Evolutionary conservation across 768 basidiomycete genomes (phyloP).

Genomic region (Mycena polygramma): DNA sequence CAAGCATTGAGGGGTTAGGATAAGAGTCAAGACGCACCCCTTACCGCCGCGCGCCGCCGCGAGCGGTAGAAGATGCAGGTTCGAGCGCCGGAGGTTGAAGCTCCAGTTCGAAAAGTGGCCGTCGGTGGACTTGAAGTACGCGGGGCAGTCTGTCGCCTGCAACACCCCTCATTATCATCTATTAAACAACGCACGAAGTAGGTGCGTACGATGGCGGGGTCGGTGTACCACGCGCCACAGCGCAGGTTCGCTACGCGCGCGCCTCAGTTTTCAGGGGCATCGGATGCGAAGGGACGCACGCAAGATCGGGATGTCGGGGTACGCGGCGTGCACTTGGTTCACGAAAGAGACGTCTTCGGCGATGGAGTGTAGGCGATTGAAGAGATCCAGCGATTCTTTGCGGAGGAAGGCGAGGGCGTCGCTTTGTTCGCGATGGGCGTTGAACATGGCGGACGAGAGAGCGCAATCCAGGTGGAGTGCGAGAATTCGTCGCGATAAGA

Average conservation of each 20-base stretch:
- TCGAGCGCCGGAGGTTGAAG: conserved; percentile 87
- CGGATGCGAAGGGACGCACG: conserved; percentile 50
- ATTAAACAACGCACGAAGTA: neutral
- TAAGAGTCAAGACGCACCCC: conserved; percentile 60
- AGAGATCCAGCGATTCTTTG: conserved; percentile 81
- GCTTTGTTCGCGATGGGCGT: conserved; percentile 18
- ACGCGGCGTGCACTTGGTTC: conserved; percentile 60
- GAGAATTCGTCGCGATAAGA: too few relatives aligned
- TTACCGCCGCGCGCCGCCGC: conserved; percentile 61
- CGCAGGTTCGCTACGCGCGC: conserved; percentile 81
- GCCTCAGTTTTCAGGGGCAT: too few relatives aligned
- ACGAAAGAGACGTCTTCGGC: conserved; percentile 83
- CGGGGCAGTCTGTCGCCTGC: conserved; percentile 57
- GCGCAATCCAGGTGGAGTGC: too few relatives aligned
- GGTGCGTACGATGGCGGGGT: conserved; percentile 68
- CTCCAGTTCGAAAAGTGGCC: conserved; percentile 89
- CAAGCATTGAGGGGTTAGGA: too few relatives aligned
- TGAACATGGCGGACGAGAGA: too few relatives aligned
- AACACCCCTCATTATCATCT: neutral
- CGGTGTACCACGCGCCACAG: conserved; percentile 94
- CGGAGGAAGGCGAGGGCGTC: conserved; percentile 66
- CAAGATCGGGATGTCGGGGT: conserved; percentile 65
- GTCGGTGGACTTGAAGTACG: conserved; percentile 95
- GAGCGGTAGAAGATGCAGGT: conserved; percentile 80
- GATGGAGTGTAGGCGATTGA: conserved; percentile 91